Evolutionary conservation across 495 filamentous ascomycete genomes (phyloP).

Genomic region (Penicillium verhagenii): DNA sequence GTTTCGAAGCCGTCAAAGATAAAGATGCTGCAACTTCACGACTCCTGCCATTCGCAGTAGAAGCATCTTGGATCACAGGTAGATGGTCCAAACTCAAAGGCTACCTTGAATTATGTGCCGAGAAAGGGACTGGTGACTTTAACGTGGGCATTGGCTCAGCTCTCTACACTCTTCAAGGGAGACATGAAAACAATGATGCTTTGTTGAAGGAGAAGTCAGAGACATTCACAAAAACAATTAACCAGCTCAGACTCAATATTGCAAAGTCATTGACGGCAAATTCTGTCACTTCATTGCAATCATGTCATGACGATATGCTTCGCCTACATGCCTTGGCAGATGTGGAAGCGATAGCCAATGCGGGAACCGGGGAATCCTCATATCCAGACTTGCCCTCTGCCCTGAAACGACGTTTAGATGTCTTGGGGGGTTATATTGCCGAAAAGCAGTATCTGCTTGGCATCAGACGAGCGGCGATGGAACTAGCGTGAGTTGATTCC

Average conservation of each 20-base stretch:
- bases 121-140: constrained; percentile 65
- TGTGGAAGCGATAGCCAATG: constrained; percentile 72
- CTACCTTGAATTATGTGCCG: constrained; percentile 57
- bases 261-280: constrained; percentile 70
- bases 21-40: constrained; percentile 49
- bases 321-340: constrained; percentile 85
- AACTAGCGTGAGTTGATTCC: constrained; percentile 46
- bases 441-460: constrained; percentile 96
- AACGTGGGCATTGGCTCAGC: constrained; percentile 76
- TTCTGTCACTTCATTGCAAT: constrained; percentile 72
- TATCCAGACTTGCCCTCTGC: constrained; percentile 50
- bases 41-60: constrained; percentile 76
- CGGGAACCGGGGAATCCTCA: constrained; percentile 31
- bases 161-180: constrained; percentile 60
- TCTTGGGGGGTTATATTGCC: constrained; percentile 78
- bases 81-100: constrained; percentile 74
- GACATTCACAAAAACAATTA: constrained; percentile 58
- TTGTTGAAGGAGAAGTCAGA: background rate
- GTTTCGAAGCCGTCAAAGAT: constrained; percentile 73
- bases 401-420: constrained; percentile 72
- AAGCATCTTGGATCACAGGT: constrained; percentile 86
- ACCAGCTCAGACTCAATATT: constrained; percentile 64
- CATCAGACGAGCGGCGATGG: constrained; percentile 81
- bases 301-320: constrained; percentile 77
- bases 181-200: constrained; percentile 16